Conservation (phyloP, 1,284 basidiomycete genomes). For the Kwoniella shivajii region DNA sequence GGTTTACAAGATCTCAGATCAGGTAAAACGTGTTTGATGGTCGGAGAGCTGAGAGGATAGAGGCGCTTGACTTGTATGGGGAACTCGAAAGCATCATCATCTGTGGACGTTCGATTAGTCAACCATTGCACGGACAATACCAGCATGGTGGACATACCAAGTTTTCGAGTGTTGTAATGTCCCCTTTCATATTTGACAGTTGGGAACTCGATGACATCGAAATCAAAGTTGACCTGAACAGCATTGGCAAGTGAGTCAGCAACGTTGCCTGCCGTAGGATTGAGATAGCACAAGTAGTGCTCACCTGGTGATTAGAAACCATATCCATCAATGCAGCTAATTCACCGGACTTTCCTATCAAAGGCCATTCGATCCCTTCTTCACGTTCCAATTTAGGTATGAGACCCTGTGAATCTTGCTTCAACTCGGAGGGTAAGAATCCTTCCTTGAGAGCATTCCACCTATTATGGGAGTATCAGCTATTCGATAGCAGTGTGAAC, state of each 20-base stretch:
- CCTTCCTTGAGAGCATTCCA: conserved; percentile 58
- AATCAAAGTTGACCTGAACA: conserved; percentile 36
- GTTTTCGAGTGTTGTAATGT: conserved; percentile 43
- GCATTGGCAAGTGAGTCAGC: neutral
- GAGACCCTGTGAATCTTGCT: conserved; percentile 67
- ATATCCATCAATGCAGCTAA: conserved; percentile 42
- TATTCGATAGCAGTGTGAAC: neutral
- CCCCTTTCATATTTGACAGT: conserved; percentile 23
- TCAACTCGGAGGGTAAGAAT: conserved; percentile 63
- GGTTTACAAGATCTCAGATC: neutral
- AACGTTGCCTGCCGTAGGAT: neutral
- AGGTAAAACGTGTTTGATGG: neutral
- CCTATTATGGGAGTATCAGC: conserved; percentile 41
- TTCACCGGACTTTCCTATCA: conserved; percentile 39
- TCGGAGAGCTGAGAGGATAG: neutral
- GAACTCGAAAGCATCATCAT: conserved; percentile 47
- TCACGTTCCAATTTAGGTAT: conserved; percentile 61
- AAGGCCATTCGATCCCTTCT: conserved; percentile 44
- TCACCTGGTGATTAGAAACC: conserved; percentile 41
- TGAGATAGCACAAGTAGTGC: neutral
- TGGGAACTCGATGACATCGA: conserved; percentile 31
- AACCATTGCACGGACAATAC: neutral
- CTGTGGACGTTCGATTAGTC: conserved; percentile 11
- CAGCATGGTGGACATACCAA: conserved; percentile 31
- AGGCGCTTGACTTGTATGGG: conserved; percentile 25